Conservation (phyloP, 140 eudicot species). For the Erigeron philadelphicus region DNA sequence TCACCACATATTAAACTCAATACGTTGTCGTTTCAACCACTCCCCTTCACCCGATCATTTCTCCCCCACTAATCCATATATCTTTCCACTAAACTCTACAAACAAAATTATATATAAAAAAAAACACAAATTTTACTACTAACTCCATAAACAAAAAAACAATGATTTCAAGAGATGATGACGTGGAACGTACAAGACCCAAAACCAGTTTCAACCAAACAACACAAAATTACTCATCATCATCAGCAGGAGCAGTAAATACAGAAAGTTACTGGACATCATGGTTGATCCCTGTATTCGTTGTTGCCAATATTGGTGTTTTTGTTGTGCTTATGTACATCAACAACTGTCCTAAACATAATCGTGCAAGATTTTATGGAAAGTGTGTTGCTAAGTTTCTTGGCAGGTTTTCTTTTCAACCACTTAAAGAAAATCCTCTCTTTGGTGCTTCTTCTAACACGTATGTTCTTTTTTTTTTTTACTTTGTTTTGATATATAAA, state of each 20-base stretch:
- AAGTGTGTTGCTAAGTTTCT: constrained; percentile 75
- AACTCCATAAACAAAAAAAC: neutral
- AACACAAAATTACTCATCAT: constrained; percentile 12
- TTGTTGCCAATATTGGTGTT: constrained; percentile 50
- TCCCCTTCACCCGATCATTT: neutral
- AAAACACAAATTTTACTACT: too few species aligned
- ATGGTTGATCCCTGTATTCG: constrained; percentile 72
- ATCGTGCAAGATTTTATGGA: constrained; percentile 16
- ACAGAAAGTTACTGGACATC: constrained; percentile 56
- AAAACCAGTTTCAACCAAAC: constrained; percentile 25
- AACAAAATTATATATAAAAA: neutral
- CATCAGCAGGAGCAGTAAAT: constrained; percentile 19
- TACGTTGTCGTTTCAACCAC: constrained; percentile 19
- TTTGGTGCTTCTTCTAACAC: constrained; percentile 66
- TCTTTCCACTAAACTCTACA: neutral
- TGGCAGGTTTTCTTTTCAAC: constrained; percentile 75
- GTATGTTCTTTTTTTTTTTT: constrained; percentile 18
- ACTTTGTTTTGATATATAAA: neutral
- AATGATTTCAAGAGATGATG: constrained; percentile 33
- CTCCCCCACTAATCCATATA: neutral
- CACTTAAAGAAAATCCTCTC: constrained; percentile 62
- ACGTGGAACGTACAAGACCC: constrained; percentile 40
- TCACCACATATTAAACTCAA: neutral
- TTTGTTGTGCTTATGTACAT: constrained; percentile 57
- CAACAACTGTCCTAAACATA: constrained; percentile 64